phyloP scores from a whole-genome alignment of 2,329 filamentous ascomycete species.

The Dactylellina haptotyla region DNA sequence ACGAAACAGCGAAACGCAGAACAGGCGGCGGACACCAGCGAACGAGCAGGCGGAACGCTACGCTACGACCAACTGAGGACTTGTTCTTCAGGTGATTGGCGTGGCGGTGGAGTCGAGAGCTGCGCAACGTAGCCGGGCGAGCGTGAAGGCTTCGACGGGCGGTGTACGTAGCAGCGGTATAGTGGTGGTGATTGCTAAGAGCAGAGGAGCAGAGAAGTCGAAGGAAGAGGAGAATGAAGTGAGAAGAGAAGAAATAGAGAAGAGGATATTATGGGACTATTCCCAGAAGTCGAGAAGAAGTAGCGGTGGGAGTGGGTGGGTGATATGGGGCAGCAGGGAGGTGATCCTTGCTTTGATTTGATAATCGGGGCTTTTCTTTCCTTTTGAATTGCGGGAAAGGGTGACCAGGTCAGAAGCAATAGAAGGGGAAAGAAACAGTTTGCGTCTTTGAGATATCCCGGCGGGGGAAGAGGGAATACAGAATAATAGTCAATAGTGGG shows the following conservation, averaged over 20 bases:
- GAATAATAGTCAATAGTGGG: too few species aligned
- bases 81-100: constrained; percentile 32
- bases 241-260: constrained; percentile 4
- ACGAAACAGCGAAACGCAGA: constrained; percentile 22
- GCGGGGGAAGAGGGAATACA: neutral
- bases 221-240: neutral
- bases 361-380: constrained; percentile 29
- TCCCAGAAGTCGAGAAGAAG: too few species aligned
- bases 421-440: neutral
- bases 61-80: too few species aligned
- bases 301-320: neutral
- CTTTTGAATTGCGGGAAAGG: constrained; percentile 4
- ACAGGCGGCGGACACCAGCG: neutral
- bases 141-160: too few species aligned
- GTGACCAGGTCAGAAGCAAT: constrained; percentile 31
- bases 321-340: constrained; percentile 13
- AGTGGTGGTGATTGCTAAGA: neutral
- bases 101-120: constrained; percentile 10
- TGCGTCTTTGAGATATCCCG: neutral
- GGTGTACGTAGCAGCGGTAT: too few species aligned
- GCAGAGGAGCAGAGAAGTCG: neutral
- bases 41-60: neutral
- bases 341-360: constrained; percentile 34
- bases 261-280: neutral
- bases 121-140: neutral